These are phyloP conservation scores for Xerocomus nothofagi DNA, from an alignment of 1,284 basidiomycete species.

Conservation along the genomic window DNA sequence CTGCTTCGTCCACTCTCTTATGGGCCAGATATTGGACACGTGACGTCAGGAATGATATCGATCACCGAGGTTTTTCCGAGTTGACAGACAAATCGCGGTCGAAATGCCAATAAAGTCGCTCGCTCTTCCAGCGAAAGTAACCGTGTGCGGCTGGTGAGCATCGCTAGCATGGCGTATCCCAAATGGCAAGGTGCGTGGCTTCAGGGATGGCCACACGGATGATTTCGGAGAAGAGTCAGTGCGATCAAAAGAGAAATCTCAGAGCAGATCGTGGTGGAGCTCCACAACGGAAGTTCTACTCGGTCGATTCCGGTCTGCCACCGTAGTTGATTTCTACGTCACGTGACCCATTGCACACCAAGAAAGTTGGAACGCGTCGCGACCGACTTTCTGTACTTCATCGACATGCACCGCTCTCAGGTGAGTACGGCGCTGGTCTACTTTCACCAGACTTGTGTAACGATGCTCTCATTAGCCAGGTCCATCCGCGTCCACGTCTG, in stretches of 20 bases:
- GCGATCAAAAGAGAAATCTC: too few relatives aligned
- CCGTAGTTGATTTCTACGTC: slow-evolving; percentile 17
- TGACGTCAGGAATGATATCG: slow-evolving; percentile 14
- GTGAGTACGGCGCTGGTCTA: slow-evolving; percentile 7
- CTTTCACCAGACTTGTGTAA: neutral
- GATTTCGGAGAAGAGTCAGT: too few relatives aligned
- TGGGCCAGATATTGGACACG: slow-evolving; percentile 13
- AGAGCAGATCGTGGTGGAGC: too few relatives aligned
- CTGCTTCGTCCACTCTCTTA: slow-evolving; percentile 9
- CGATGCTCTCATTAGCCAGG: slow-evolving; percentile 6
- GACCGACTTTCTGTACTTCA: neutral
- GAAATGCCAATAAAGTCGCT: too few relatives aligned
- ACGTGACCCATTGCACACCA: slow-evolving; percentile 18
- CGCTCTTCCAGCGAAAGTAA: too few relatives aligned
- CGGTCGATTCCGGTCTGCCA: too few relatives aligned
- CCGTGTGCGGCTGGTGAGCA: too few relatives aligned
- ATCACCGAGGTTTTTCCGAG: slow-evolving; percentile 26
- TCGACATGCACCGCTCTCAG: slow-evolving; percentile 20
- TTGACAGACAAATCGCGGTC: neutral
- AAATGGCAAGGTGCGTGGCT: too few relatives aligned
- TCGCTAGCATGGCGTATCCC: too few relatives aligned
- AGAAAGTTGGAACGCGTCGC: neutral
- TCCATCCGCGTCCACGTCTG: slow-evolving; percentile 16
- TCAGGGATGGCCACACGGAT: too few relatives aligned
- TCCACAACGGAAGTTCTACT: too few relatives aligned